Evolutionary conservation across 495 filamentous ascomycete genomes (phyloP), one percentile per base, ranked within the genome.

Genomic region (Hypoxylon trugodes): DNA sequence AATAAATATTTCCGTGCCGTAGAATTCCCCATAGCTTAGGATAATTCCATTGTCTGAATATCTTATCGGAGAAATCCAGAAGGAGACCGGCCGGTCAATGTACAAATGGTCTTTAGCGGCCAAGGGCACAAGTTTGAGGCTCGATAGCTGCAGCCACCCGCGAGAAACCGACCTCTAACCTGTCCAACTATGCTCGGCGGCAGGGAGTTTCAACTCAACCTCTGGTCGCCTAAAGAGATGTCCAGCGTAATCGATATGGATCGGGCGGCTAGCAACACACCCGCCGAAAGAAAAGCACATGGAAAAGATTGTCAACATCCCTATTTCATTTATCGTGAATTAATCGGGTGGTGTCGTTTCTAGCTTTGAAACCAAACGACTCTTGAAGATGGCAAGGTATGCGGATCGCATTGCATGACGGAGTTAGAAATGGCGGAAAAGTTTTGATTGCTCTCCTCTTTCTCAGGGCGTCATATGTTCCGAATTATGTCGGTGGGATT

Each of bases 401-500:
- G 24, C 37, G 38, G 41, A 53, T 45, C 25, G 33, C 57, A 57
- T 47, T 55, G 40, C 63, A 61, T 52, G 46, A 53, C 46, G 22
- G 57, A 42, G 38, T 48, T 28, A 26, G 40, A 30, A 66, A 57
- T 47, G 57, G 51, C 57, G 52, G 50, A 32, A 61, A 66, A 52
- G 33, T 16, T 50, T 52, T 42, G 38, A 55, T 50, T 54, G 26
- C 47, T 43, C 41, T 49, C 43, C 37, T 56, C 37, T 32, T 38
- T 46, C 38, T 54, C 4, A 61, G 38, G 33, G 37, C 41, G 64
- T 59, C 58, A 62, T 67, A 62, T 52, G 58, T 22, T 43, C 58
- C 19, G 35, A 58, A 54, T 54, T 35, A 47, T 62, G 64, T 62
- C 58, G 38, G 58, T 53, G 41, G 57, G 38, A 67, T 61, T 61